phyloP scores from a whole-genome alignment of 768 basidiomycete species.

The Panellus pusillus region DNA sequence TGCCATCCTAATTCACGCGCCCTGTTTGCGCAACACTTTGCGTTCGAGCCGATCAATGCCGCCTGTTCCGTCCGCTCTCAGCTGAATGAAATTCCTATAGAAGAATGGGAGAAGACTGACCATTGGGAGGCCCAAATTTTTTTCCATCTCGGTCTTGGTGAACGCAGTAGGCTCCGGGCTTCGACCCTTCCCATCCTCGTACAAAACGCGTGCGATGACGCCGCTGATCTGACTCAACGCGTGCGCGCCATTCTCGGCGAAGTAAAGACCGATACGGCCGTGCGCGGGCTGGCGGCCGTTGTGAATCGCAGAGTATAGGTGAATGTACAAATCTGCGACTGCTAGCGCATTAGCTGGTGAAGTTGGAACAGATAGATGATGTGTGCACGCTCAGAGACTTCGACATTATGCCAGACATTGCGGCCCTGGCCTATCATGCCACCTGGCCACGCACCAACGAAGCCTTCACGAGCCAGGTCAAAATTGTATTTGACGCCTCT shows the following conservation, averaged over 20 bases:
- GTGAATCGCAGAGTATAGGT: constrained; percentile 18
- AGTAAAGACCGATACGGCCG: constrained; percentile 27
- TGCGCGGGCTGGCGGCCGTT: constrained; percentile 11
- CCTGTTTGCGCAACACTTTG: constrained; percentile 8
- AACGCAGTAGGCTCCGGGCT: constrained; percentile 17
- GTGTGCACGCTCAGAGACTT: constrained; percentile 13
- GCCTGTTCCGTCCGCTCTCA: background rate
- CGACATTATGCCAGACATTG: constrained; percentile 14
- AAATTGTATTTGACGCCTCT: constrained; percentile 22
- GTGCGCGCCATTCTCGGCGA: constrained; percentile 24
- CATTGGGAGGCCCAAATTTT: constrained; percentile 8
- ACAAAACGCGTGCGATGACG: constrained; percentile 16
- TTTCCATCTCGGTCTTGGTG: constrained; percentile 19
- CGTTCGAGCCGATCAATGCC: constrained; percentile 19
- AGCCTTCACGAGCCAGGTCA: background rate
- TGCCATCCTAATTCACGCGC: constrained; percentile 23
- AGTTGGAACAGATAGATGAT: background rate
- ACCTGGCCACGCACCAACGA: constrained; percentile 8
- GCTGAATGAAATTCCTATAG: background rate
- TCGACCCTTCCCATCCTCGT: constrained; percentile 18
- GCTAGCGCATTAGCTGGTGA: background rate
- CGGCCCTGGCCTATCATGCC: constrained; percentile 13
- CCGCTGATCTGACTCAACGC: constrained; percentile 13
- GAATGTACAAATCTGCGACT: constrained; percentile 24
- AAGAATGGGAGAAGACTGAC: background rate